Evolutionary conservation across 208 protist species (phyloP), one percentile per base, ranked within the genome.

Genomic region (Balamuthia mandrillaris): DNA sequence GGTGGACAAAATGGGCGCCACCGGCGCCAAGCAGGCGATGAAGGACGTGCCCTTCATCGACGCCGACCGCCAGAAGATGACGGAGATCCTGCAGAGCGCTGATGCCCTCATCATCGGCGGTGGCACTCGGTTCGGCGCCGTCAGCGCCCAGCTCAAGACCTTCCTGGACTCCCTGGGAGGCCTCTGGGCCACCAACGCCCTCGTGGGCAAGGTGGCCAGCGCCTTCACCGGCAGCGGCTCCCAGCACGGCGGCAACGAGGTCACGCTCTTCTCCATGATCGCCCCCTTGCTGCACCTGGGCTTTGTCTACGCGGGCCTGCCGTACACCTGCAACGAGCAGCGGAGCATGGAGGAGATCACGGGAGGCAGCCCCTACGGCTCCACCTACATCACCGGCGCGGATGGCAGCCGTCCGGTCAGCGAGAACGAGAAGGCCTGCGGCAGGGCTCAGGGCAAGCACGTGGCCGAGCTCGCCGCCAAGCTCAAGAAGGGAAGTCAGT

Each of bases 1-100:
- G 24, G 74, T 93, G 7, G 88, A 35, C 6, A 92, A 92, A 72
- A 92, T 93, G 90, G 24, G 82, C 47, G 89, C 89, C 6, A 37
- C 61, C 24, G 78, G 41, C 44, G 66, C 49, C 29, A 42, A 88
- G 45, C 27, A 87, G 49, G 44, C 66, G 29, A 84, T 77, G 42
- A 47, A n/a, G 21, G 49, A 82, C 56, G n/a, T 91, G 21, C 88
- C 90, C 37, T 18, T 44, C n/a, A n/a, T n/a, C n/a, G n/a, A n/a
- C n/a, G n/a, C 83, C 39, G 66, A 87, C 37, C 42, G 29, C 18
- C 44, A 88, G 42, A 16, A 16, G 9, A 29, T 89, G 42, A 16
- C 10, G 9, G 29, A 90, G 12, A 60, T 24, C 65, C 21, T 89
- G 10, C 0, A 42, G 41, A 42, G 65, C 37, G 82, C 83, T 29